phyloP scores from a whole-genome alignment of 441 rosid genomes.

The Aquilaria agallochum region DNA sequence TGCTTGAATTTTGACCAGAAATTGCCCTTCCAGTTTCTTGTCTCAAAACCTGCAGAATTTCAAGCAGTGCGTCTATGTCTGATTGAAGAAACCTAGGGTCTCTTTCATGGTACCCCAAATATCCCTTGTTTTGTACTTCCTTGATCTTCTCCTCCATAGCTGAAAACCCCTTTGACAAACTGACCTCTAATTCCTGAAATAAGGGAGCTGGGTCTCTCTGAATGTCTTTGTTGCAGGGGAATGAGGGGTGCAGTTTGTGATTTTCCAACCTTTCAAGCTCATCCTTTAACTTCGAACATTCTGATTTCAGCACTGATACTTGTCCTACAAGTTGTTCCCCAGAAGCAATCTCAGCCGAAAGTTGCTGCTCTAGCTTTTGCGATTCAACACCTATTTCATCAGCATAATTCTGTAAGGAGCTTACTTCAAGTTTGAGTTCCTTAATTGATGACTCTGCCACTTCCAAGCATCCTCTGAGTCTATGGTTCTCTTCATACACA shows the following conservation, averaged over 20 bases:
- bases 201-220: conserved; percentile 34
- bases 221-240: conserved; percentile 24
- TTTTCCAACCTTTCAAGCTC: conserved; percentile 56
- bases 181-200: conserved; percentile 46
- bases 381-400: conserved; percentile 75
- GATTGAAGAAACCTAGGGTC: conserved; percentile 51
- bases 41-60: conserved; percentile 69
- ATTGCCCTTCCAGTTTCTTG: conserved; percentile 52
- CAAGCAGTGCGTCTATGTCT: conserved; percentile 66
- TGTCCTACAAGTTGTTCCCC: conserved; percentile 76
- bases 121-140: conserved; percentile 69
- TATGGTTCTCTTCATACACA: conserved; percentile 71
- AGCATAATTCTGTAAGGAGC: conserved; percentile 65
- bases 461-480: conserved; percentile 83
- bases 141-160: conserved; percentile 70
- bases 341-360: conserved; percentile 81
- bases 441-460: conserved; percentile 72
- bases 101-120: conserved; percentile 64
- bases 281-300: conserved; percentile 70
- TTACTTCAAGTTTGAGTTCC: conserved; percentile 77
- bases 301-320: conserved; percentile 75
- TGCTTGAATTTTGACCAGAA: conserved; percentile 39
- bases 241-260: conserved; percentile 33
- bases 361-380: conserved; percentile 65
- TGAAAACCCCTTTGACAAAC: conserved; percentile 69